Base-by-base conservation (phyloP, 1,139 yeast species). In the Sugiyamaella sp. region DNA sequence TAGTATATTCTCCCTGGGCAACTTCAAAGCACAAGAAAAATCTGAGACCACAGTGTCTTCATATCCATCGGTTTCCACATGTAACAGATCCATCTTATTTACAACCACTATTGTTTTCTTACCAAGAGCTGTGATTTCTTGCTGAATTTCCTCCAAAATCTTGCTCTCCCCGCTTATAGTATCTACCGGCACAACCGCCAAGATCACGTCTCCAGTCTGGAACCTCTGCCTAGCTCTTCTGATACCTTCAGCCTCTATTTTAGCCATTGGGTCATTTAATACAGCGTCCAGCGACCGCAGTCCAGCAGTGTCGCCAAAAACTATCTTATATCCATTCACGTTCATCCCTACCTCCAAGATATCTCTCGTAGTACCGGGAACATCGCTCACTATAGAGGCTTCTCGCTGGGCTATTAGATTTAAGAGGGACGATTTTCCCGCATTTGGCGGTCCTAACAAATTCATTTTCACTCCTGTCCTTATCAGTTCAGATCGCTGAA, bases 331-430 rank as follows among this genome's bases (percentile, higher is more conserved):
- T 0, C 99, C 99, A 39, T 80, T 80, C 8, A 93, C 80, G 65
- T 91, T 93, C 45, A 93, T 68, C 0, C 91, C 88, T 1, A 90
- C 81, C 61, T 90, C 95, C 19, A 95, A 79, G 0, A 89, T 75
- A 67, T 93, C 99, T 64, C 99, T 78, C 0, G 99, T 93, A 0
- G 99, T 93, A 0, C 99, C 99, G 0, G 97, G 96, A 2, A 88
- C 81, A 49, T 84, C 84, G 65, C 97, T 89, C 0, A 95, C 99
- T 39, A 93, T 90, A 0, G 97, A 95, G 10, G 91, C 89, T 38
- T 91, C 95, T 48, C 87, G 81, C 57, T 85, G 80, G 0, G 93
- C 89, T 12, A 93, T 71, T 10, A 72, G 66, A 64, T 95, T 93
- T 47, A 93, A 71, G 12, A 93, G 72, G 0, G 96, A 88, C 1